Evolutionary conservation across 2,329 filamentous ascomycete species (phyloP).

Genomic region (Monilinia aucupariae): DNA sequence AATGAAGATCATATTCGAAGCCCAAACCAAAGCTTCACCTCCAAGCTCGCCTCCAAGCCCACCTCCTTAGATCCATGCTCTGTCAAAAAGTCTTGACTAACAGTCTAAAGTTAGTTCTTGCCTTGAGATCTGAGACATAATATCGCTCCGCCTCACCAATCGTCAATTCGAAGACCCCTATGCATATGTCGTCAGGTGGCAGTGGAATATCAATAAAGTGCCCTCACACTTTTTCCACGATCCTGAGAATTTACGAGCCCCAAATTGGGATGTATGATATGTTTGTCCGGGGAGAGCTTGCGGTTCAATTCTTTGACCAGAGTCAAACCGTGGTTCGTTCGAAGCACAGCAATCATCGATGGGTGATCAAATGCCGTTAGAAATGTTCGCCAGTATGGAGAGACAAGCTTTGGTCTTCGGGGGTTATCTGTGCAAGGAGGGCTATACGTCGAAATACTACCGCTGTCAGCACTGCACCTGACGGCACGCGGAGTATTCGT

Average conservation of each 20-base stretch:
- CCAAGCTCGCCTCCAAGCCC: neutral
- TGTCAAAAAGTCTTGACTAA: neutral
- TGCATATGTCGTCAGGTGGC: neutral
- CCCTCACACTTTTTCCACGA: neutral
- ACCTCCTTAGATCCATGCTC: neutral
- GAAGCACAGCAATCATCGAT: too few species aligned
- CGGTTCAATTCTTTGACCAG: neutral
- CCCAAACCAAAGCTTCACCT: neutral
- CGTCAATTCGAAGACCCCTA: neutral
- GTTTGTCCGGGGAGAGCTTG: neutral
- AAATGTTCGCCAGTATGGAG: neutral
- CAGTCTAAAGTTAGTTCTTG: neutral
- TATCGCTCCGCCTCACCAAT: neutral
- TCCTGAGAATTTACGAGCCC: neutral
- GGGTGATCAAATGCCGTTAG: neutral
- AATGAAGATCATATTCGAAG: too few species aligned
- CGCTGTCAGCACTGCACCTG: too few species aligned
- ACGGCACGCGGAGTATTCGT: too few species aligned
- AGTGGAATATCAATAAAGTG: neutral
- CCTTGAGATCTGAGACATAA: neutral
- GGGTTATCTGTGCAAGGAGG: too few species aligned
- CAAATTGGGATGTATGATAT: neutral
- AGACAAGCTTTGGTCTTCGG: neutral
- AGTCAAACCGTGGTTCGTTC: neutral
- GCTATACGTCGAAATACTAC: too few species aligned